Evolutionary conservation across 2,329 filamentous ascomycete genomes (phyloP).

Genomic region (Pseudogymnoascus sp.): DNA sequence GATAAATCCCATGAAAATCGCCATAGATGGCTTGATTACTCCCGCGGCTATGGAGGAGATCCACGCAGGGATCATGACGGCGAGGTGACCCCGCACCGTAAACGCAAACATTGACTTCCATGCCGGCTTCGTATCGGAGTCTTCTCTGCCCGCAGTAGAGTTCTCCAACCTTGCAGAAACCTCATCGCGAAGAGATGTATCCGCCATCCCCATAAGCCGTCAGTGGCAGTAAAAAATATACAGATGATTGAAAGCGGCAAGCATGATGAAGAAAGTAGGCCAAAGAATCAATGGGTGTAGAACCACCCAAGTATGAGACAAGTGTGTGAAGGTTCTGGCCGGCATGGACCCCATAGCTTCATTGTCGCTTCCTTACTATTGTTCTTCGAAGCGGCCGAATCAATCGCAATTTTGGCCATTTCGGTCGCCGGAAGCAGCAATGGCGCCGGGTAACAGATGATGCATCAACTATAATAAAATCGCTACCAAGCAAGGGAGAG

Average conservation of each 20-base stretch:
- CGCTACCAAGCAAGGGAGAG: not conserved
- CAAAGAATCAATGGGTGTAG: not conserved
- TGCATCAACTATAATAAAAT: not conserved
- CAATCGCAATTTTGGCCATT: not conserved
- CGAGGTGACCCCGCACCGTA: slow-evolving; percentile 51
- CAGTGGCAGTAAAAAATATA: not conserved
- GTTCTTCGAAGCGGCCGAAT: slow-evolving; percentile 5
- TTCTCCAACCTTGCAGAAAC: not conserved
- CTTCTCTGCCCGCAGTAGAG: not conserved
- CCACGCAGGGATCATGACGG: slow-evolving; percentile 45
- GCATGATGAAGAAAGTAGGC: not conserved
- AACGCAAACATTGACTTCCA: slow-evolving; percentile 56
- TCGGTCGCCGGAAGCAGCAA: not conserved
- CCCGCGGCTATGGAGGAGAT: slow-evolving; percentile 50
- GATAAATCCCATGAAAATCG: slow-evolving; percentile 64
- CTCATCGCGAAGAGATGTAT: not conserved
- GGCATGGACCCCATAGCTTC: not conserved
- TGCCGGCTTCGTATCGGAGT: slow-evolving; percentile 4
- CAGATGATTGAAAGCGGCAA: not conserved
- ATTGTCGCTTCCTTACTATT: not conserved
- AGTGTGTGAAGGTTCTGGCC: not conserved
- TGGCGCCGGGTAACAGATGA: not conserved
- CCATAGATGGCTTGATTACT: slow-evolving; percentile 53
- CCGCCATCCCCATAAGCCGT: not conserved
- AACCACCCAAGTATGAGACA: not conserved